Evolutionary conservation across 768 basidiomycete genomes (phyloP).

Genomic region (Artomyces pyxidatus): DNA sequence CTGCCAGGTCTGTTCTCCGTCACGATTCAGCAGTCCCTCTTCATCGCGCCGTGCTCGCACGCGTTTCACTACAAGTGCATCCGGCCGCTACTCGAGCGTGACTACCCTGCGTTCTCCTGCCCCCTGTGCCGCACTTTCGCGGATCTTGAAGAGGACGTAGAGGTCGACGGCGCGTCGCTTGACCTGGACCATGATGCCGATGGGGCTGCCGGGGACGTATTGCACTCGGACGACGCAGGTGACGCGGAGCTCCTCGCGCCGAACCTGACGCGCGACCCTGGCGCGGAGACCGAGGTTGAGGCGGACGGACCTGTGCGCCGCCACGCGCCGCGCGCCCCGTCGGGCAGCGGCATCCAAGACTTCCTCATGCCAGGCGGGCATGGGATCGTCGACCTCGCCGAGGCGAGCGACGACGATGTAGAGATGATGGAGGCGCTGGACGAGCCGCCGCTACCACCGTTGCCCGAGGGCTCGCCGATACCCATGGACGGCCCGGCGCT

Average conservation of each 20-base stretch:
- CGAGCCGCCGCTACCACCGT: not conserved
- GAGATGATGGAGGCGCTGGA: not conserved
- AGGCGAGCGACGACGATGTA: not conserved
- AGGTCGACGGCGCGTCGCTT: constrained; percentile 38
- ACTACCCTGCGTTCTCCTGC: constrained; percentile 91
- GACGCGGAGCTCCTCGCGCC: not conserved
- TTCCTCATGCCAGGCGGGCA: not conserved
- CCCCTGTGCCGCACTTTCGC: constrained; percentile 94
- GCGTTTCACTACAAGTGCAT: constrained; percentile 98
- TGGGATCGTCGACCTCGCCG: not conserved
- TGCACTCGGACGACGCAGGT: not conserved
- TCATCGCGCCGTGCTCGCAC: constrained; percentile 97
- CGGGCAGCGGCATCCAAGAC: not conserved
- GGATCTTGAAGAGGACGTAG: constrained; percentile 93
- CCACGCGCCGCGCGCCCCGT: not conserved
- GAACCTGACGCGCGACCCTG: not conserved
- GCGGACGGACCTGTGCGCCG: not conserved
- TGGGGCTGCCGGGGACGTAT: not conserved
- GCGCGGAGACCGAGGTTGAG: not conserved
- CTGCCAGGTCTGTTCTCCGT: constrained; percentile 59
- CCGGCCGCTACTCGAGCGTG: constrained; percentile 78
- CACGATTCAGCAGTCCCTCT: constrained; percentile 89
- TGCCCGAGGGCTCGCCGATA: not conserved
- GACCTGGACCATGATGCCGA: not conserved
- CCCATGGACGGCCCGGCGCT: not conserved